Conservation (phyloP, 441 rosid species). For the Euphorbia celastroides region DNA sequence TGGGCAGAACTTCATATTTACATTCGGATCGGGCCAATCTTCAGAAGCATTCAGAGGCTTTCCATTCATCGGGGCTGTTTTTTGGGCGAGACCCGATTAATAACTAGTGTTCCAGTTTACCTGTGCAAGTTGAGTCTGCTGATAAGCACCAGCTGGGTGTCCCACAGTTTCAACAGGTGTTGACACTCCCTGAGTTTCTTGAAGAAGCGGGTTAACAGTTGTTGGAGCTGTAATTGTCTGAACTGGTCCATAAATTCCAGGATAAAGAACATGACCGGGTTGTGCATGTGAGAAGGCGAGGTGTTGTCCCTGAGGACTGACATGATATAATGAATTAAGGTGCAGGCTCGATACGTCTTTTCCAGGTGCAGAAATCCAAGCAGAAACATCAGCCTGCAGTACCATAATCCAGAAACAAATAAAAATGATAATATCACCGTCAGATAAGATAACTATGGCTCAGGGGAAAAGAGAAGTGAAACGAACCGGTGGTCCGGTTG, state of each 20-base stretch:
- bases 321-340: slow-evolving; percentile 53
- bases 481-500: slow-evolving; percentile 61
- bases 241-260: slow-evolving; percentile 60
- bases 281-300: slow-evolving; percentile 60
- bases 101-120: slow-evolving; percentile 58
- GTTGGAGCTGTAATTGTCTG: slow-evolving; percentile 53
- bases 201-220: slow-evolving; percentile 46
- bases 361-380: slow-evolving; percentile 56
- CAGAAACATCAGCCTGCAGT: slow-evolving; percentile 59
- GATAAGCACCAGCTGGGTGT: slow-evolving; percentile 49
- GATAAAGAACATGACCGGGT: slow-evolving; percentile 51
- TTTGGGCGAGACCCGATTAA: slow-evolving; percentile 23
- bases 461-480: slow-evolving; percentile 10
- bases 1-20: slow-evolving; percentile 50
- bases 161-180: slow-evolving; percentile 43
- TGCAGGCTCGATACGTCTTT: slow-evolving; percentile 69
- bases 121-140: slow-evolving; percentile 56
- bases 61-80: not conserved
- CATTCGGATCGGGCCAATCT: slow-evolving; percentile 49
- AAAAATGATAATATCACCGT: not conserved
- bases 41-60: slow-evolving; percentile 10
- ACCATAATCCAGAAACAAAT: not conserved
- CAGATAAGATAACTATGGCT: not conserved
- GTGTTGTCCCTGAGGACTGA: slow-evolving; percentile 66
- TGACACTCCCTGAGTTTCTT: slow-evolving; percentile 44